Evolutionary conservation across 805 yeast species (phyloP), one percentile per base, ranked within the genome.

Genomic region (Lipomyces anomalus): DNA sequence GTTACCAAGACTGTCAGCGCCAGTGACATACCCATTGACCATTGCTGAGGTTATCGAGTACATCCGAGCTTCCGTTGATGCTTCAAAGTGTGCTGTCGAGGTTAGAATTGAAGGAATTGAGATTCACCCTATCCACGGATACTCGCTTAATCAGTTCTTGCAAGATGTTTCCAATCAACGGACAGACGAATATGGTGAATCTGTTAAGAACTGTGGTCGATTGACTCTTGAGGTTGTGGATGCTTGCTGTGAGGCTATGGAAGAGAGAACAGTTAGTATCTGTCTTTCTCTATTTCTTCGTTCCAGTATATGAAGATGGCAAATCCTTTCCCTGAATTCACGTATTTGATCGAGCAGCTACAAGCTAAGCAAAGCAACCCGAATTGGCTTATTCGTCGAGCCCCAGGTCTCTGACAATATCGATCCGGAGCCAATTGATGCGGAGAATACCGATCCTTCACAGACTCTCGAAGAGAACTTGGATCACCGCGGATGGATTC

Each of bases 21-120:
- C 30, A 26, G 30, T 13, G 30, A 26, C 30, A 13, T 26, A 13
- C 30, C 30, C 30, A 13, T 37, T 50, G 32, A 40, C 66, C 26
- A 56, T 79, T 2, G 65, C 58, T 2, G 76, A 78, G 39, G 69
- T 82, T 48, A 57, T 71, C 35, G 59, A 62, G 1, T 46, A 71
- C 26, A 67, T 74, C n/a, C 57, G 68, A 26, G 65, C 65, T n/a
- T 82, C 69, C 59, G 77, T 67, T 9, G 55, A 54, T 1, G 80
- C 82, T 17, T 80, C 83, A 1, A 64, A 67, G 47, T 68, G 71
- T 51, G 77, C 84, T 2, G 64, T 72, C 30, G 69, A 65, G 3
- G 71, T 78, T 11, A 78, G 80, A 0, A 72, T 75, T 41, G 87
- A 82, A 61, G 79, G 80, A 54, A 74, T 82, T 35, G 85, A 79